Evolutionary conservation across 176 grass and related monocot genomes (phyloP).

Genomic region (Oryza nivara): DNA sequence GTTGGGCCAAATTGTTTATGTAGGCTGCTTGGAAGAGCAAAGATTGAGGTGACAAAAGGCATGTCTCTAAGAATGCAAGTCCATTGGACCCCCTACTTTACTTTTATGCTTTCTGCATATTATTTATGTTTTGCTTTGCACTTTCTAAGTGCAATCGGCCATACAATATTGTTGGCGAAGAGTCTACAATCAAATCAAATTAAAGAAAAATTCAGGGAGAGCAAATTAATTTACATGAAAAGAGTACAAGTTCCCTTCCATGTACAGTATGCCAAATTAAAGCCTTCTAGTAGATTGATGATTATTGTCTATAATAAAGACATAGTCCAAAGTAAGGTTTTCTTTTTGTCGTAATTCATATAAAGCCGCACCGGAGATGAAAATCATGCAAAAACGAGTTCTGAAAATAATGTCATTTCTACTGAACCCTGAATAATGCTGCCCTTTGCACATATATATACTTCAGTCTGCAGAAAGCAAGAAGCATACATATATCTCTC

Average conservation of each 20-base stretch:
- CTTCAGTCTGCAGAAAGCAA: background rate
- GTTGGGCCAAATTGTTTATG: slow-evolving; percentile 25
- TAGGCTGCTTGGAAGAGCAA: background rate
- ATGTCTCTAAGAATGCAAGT: background rate
- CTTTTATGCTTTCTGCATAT: background rate
- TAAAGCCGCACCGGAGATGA: no score
- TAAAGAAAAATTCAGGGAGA: no score
- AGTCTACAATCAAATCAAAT: background rate
- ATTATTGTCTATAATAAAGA: no score
- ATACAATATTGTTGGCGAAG: background rate
- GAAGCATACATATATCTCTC: background rate
- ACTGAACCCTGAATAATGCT: background rate
- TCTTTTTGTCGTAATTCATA: no score
- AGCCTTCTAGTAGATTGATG: no score
- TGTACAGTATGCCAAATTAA: no score
- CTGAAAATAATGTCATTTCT: no score
- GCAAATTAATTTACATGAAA: no score
- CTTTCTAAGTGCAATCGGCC: background rate
- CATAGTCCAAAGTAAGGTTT: no score
- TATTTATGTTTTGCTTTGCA: background rate
- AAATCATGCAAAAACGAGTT: no score
- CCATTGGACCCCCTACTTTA: slow-evolving; percentile 20
- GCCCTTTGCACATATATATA: no score
- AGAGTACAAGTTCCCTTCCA: no score
- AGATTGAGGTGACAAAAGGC: slow-evolving; percentile 14